Evolutionary conservation across 768 basidiomycete species (phyloP).

Genomic region (Dendrothele bispora): DNA sequence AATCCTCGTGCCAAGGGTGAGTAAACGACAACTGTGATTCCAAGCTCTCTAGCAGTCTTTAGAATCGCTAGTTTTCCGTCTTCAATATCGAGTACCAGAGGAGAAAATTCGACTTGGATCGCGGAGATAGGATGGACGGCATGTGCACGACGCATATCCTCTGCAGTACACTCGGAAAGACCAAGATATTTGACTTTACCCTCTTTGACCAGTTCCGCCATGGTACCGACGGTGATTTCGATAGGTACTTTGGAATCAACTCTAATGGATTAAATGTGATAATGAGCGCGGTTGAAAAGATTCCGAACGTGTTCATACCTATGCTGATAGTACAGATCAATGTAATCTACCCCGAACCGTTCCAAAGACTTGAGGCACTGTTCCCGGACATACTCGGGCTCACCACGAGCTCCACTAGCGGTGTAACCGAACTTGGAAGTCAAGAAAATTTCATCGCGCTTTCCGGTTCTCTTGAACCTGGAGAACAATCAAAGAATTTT

Average conservation of each 20-base stretch:
- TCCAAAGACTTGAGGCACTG: constrained; percentile 32
- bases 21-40: constrained; percentile 50
- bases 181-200: constrained; percentile 52
- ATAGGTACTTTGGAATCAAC: constrained; percentile 28
- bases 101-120: constrained; percentile 52
- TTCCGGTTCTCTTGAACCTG: constrained; percentile 53
- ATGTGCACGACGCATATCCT: constrained; percentile 48
- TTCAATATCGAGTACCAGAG: constrained; percentile 49
- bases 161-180: constrained; percentile 49
- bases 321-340: constrained; percentile 42
- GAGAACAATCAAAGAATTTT: not conserved
- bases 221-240: constrained; percentile 42
- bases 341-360: constrained; percentile 30
- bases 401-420: constrained; percentile 2
- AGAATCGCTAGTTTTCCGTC: constrained; percentile 40
- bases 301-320: too few species aligned
- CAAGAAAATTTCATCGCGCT: constrained; percentile 55
- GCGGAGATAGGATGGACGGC: constrained; percentile 51
- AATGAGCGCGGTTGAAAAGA: too few species aligned
- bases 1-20: constrained; percentile 55
- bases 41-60: constrained; percentile 46
- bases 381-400: constrained; percentile 29
- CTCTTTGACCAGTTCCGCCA: constrained; percentile 51
- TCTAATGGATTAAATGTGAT: constrained; percentile 17
- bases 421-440: constrained; percentile 49